A percentile compares a stretch with the other conserved stretches of the same genome.
These are phyloP conservation scores for Penicillium italicum DNA, from an alignment of 2,329 filamentous ascomycete species.

Conservation along the genomic window DNA sequence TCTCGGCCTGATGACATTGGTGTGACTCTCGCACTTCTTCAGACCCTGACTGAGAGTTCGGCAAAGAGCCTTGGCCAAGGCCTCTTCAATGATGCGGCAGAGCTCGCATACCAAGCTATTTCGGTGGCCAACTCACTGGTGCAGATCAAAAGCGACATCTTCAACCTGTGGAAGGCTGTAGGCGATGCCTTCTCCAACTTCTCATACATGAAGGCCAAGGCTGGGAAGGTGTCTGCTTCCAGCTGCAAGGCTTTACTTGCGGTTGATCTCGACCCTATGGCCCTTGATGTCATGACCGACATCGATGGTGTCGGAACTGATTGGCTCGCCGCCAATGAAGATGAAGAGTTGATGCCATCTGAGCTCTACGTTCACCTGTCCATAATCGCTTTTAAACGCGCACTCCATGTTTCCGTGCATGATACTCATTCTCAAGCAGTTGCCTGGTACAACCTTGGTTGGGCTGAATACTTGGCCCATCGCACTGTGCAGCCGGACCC, in stretches of 20 bases:
- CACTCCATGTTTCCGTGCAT: slow-evolving; percentile 66
- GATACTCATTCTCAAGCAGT: slow-evolving; percentile 87
- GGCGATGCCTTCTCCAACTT: slow-evolving; percentile 87
- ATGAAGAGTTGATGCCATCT: slow-evolving; percentile 38
- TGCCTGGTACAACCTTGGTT: slow-evolving; percentile 96
- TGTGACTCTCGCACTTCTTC: slow-evolving; percentile 79
- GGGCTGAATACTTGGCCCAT: slow-evolving; percentile 84
- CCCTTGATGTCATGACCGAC: slow-evolving; percentile 62
- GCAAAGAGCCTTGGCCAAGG: slow-evolving; percentile 75
- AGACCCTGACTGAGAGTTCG: slow-evolving; percentile 80
- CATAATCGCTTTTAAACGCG: slow-evolving; percentile 83
- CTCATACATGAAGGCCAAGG: slow-evolving; percentile 68
- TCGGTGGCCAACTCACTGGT: slow-evolving; percentile 62
- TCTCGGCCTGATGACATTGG: slow-evolving; percentile 73
- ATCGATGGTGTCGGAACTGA: slow-evolving; percentile 61
- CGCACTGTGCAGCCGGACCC: slow-evolving; percentile 53
- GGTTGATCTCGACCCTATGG: slow-evolving; percentile 46
- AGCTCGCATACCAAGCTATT: slow-evolving; percentile 67
- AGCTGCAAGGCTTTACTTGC: slow-evolving; percentile 57
- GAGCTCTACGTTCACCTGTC: slow-evolving; percentile 63
- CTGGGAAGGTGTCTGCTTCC: slow-evolving; percentile 59
- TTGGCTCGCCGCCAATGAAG: slow-evolving; percentile 34
- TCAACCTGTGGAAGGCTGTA: slow-evolving; percentile 93
- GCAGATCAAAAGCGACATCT: slow-evolving; percentile 62
- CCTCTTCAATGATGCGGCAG: slow-evolving; percentile 76